phyloP scores from a whole-genome alignment of 2,329 filamentous ascomycete species.

The Sporothrix protearum region DNA sequence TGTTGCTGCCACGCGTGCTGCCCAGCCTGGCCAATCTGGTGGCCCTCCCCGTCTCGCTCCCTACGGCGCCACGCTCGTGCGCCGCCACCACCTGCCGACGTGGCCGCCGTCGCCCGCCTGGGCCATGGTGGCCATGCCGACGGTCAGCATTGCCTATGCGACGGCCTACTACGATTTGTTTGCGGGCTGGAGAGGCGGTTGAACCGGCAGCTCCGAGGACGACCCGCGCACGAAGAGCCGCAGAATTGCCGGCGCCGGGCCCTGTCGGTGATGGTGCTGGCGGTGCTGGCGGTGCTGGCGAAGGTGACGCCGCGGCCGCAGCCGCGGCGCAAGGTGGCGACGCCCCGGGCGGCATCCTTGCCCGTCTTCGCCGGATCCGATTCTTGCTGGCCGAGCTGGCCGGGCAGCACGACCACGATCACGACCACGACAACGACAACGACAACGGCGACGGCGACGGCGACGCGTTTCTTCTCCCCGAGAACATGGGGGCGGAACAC shows the following conservation, averaged over 20 bases:
- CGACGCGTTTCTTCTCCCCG: background rate
- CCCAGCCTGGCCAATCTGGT: slow-evolving; percentile 44
- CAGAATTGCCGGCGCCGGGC: background rate
- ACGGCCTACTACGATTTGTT: slow-evolving; percentile 48
- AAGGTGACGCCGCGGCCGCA: background rate
- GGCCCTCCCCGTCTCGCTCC: slow-evolving; percentile 43
- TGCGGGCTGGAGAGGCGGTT: slow-evolving; percentile 47
- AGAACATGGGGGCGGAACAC: background rate
- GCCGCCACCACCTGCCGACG: slow-evolving; percentile 44
- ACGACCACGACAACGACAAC: background rate
- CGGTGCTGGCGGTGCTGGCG: too few relatives aligned
- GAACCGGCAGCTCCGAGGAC: slow-evolving; percentile 45
- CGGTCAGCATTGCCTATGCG: slow-evolving; percentile 40
- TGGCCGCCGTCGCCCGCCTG: slow-evolving; percentile 56
- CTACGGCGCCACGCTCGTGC: slow-evolving; percentile 46
- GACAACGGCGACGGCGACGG: background rate
- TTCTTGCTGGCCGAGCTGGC: background rate
- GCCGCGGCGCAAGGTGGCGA: background rate
- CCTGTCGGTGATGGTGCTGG: background rate
- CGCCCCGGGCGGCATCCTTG: background rate
- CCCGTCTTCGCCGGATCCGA: background rate
- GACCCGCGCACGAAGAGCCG: slow-evolving; percentile 30
- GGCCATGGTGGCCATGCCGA: slow-evolving; percentile 50
- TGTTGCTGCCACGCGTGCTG: slow-evolving; percentile 45
- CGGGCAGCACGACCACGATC: background rate